Conservation (phyloP, 140 eudicot genomes). For the Anethum foeniculum region DNA sequence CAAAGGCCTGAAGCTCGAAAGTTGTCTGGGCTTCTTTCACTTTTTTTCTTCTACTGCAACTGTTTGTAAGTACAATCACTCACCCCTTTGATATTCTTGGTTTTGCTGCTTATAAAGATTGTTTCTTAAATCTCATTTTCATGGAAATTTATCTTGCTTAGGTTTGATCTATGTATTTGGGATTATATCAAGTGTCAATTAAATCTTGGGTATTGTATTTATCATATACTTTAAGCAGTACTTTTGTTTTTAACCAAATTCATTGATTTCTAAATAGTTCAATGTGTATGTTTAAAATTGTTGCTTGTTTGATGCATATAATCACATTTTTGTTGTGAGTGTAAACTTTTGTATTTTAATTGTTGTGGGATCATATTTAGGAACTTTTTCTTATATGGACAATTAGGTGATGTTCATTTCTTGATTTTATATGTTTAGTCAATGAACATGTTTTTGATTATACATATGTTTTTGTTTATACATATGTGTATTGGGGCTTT, state of each 20-base stretch:
- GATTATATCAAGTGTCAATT: background rate
- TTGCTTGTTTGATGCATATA: background rate
- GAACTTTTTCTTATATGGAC: background rate
- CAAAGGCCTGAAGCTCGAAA: background rate
- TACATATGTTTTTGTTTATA: background rate
- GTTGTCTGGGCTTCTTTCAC: background rate
- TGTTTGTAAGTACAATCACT: slow-evolving; percentile 5
- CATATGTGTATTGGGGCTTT: background rate
- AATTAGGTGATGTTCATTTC: background rate
- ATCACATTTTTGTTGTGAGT: background rate
- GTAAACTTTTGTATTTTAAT: background rate
- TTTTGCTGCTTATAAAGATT: background rate
- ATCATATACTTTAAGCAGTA: background rate
- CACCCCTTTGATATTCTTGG: background rate
- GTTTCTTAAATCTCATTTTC: background rate
- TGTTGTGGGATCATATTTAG: background rate
- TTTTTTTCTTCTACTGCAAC: background rate
- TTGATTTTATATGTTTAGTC: background rate
- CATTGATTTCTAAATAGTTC: background rate
- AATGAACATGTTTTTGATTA: background rate
- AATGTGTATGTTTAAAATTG: background rate
- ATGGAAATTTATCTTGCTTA: background rate
- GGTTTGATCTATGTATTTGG: background rate
- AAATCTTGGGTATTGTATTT: background rate
- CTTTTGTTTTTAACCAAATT: background rate